Base-by-base conservation (phyloP, 106 monocot genomes). In the Chionographis japonica region DNA sequence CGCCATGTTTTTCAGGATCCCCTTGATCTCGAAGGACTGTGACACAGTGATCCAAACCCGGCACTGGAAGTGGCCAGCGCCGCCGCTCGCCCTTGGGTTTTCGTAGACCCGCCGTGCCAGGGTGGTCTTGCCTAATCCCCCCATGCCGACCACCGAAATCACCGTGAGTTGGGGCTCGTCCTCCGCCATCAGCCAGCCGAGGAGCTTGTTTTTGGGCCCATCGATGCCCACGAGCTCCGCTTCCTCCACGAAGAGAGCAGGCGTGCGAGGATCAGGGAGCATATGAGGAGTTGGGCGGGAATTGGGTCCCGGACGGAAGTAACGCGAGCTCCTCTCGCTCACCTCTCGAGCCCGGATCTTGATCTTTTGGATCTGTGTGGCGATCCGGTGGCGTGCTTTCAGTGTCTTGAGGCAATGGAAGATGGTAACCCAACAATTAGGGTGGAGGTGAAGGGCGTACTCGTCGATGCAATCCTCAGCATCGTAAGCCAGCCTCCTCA, bases 391-490 rank as follows among this genome's bases (percentile, higher is more conserved):
- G 18, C 71, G 69, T 16, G 69, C 52, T 2, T 16, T 37, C 50
- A 77, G 46, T 2, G 39, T 70, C 49, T 11, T 19, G 18, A 63
- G 54, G 27, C 0, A 27, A 27, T 27, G n/a, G n/a, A n/a, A n/a
- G n/a, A n/a, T n/a, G n/a, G n/a, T n/a, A n/a, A n/a, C n/a, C n/a
- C 27, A 27, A 27, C 27, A 27, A 27, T 27, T 27, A 9, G 8
- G 61, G 18, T 4, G 4, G 1, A 69, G 41, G 40, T 41, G 73
- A 40, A 53, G 39, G 3, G 15, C 8, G 68, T 58, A 75, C 15
- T 60, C 40, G 35, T 70, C 80, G 40, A 75, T 38, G 71, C 65
- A 65, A 40, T 75, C 80, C 66, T 80, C 80, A 8, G 60, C 65
- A 12, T 65, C 70, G 19, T 70, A 80, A 0, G 65, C 52, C 3